Conservation (phyloP, 2,329 filamentous ascomycete genomes). For the Fusarium scirpi region DNA sequence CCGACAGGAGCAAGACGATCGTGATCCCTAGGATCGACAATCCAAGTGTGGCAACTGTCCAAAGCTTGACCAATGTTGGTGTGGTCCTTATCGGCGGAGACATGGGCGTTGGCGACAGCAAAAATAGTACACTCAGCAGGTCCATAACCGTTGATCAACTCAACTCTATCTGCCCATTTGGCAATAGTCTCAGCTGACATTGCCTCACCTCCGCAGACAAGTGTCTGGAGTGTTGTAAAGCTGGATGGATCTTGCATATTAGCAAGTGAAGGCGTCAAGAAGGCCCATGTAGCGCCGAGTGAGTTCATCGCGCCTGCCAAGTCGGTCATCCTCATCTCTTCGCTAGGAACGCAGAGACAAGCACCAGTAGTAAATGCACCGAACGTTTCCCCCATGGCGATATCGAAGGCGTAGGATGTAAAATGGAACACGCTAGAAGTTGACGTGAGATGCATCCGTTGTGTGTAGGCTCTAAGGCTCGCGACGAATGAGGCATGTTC, state of each 20-base stretch:
- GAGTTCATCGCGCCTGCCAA: slow-evolving; percentile 32
- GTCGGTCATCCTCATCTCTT: slow-evolving; percentile 37
- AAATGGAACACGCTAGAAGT: slow-evolving; percentile 39
- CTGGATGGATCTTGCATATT: slow-evolving; percentile 37
- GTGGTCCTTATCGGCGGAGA: neutral
- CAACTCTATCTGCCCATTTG: slow-evolving; percentile 32
- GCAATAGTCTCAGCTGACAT: slow-evolving; percentile 28
- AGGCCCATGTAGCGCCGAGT: slow-evolving; percentile 35
- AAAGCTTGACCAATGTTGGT: slow-evolving; percentile 22
- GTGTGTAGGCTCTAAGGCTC: slow-evolving; percentile 20
- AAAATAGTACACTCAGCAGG: slow-evolving; percentile 40
- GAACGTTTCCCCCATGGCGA: slow-evolving; percentile 39
- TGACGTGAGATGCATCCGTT: slow-evolving; percentile 15
- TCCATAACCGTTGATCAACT: slow-evolving; percentile 43
- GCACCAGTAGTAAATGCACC: slow-evolving; percentile 25
- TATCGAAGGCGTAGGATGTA: slow-evolving; percentile 43
- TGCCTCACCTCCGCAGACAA: slow-evolving; percentile 42
- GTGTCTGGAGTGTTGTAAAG: slow-evolving; percentile 25
- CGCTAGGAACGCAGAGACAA: slow-evolving; percentile 43
- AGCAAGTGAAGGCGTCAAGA: slow-evolving; percentile 44
- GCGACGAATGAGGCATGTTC: slow-evolving; percentile 32
- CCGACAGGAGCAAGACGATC: slow-evolving; percentile 30
- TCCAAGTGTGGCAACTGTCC: slow-evolving; percentile 22
- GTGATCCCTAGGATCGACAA: slow-evolving; percentile 38
- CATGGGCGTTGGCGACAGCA: slow-evolving; percentile 13